Base-by-base conservation (phyloP, 108 stramenopile species). In the Chaetoceros muelleri region DNA sequence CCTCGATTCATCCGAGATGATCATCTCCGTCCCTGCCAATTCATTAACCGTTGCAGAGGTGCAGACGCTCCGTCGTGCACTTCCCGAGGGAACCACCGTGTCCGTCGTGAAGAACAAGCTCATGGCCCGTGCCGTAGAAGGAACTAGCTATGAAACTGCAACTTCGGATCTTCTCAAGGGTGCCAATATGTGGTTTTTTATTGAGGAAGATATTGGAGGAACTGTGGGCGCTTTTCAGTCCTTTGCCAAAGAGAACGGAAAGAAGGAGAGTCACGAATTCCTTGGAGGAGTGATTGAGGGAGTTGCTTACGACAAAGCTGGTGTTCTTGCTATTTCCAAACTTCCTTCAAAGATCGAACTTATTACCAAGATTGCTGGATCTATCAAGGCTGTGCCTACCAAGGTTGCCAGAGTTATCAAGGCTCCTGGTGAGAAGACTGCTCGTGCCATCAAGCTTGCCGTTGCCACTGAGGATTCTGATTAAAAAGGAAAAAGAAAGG, bases 171-270 rank as follows among this genome's bases (percentile, higher is more conserved):
- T 87, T 58, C 71, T 87, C 16, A 76, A 70, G 58, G 93, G 93
- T 18, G 68, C 86, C 50, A 96, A 96, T 79, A 79, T 89, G 85
- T 96, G 95, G 95, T 87, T 96, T 58, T 96, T 96, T 72, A 82
- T 93, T 46, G 88, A 93, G 55, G 88, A 91, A 50, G 89, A 96
- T 57, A 84, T 94, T 40, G 76, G 80, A 24, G 87, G 71, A 22
- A 75, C 85, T 58, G 75, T 96, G 67, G 90, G 86, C 70, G 71
- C 81, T 31, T 84, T 74, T 65, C 80, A 88, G 28, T 58, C 66
- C 0, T 92, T 94, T 61, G 29, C 61, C 44, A 94, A 96, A 78
- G 80, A 78, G 2, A 34, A 28, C 17, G 81, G 73, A 18, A 75
- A 78, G 73, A 65, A 59, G 40, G 90, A 89, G 19, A 65, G 76